A percentile compares a stretch with the other conserved stretches of the same genome.
Conservation (phyloP, 2,329 filamentous ascomycete species). For the Fusarium sp. region DNA sequence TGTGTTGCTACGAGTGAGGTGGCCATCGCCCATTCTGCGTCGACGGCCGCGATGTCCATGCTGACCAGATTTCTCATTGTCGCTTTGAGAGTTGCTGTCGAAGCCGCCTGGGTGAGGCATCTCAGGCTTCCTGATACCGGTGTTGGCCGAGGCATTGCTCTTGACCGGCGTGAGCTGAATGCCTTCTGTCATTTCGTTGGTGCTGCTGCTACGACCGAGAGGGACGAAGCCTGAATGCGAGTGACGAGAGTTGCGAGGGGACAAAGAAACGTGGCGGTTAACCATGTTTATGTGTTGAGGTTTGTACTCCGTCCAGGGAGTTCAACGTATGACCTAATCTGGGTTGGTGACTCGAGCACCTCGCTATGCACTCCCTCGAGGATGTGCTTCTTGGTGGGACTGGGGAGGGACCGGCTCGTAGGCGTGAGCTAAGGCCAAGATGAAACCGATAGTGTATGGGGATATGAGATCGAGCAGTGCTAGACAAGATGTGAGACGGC, state of each 20-base stretch:
- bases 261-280: conserved; percentile 46
- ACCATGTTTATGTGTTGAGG: conserved; percentile 38
- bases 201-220: conserved; percentile 47
- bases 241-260: conserved; percentile 50
- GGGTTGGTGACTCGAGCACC: conserved; percentile 23
- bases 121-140: conserved; percentile 61
- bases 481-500: conserved; percentile 28
- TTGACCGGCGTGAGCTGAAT: conserved; percentile 66
- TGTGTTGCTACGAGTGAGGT: conserved; percentile 54
- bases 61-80: conserved; percentile 58
- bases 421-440: conserved; percentile 9
- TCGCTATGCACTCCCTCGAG: conserved; percentile 15
- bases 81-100: conserved; percentile 46
- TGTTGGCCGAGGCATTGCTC: conserved; percentile 61
- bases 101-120: conserved; percentile 45
- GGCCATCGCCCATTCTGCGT: conserved; percentile 56
- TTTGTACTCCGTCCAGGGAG: conserved; percentile 40
- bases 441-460: conserved; percentile 38
- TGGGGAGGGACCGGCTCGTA: conserved; percentile 24
- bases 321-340: conserved; percentile 19
- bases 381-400: conserved; percentile 17
- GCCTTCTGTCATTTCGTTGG: conserved; percentile 52
- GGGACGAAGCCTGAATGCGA: conserved; percentile 57
- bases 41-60: conserved; percentile 56
- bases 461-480: conserved; percentile 17